Evolutionary conservation across 306 rosid genomes (phyloP).

Genomic region (Pueraria montana): DNA sequence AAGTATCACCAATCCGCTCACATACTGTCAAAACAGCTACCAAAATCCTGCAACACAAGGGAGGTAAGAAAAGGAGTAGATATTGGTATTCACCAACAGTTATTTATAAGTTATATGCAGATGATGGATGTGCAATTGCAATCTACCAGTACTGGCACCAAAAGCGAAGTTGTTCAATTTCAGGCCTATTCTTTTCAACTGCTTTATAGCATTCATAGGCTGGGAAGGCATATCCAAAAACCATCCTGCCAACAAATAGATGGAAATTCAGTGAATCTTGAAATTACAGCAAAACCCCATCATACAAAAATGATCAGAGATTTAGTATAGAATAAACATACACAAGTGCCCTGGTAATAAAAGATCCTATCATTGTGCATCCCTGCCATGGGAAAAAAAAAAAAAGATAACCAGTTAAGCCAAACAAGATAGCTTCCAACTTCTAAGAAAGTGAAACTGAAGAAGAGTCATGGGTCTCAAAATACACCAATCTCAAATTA

Average conservation of each 20-base stretch:
- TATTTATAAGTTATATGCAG: not conserved
- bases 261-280: not conserved
- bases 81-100: not conserved
- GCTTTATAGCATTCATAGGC: slow-evolving; percentile 95
- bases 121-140: not conserved
- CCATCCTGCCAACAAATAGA: slow-evolving; percentile 69
- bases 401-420: slow-evolving; percentile 35
- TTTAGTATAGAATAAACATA: slow-evolving; percentile 54
- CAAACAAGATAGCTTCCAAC: slow-evolving; percentile 37
- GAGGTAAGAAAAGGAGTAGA: slow-evolving; percentile 3
- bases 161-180: slow-evolving; percentile 85
- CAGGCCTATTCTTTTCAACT: slow-evolving; percentile 82
- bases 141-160: slow-evolving; percentile 97
- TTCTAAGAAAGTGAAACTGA: slow-evolving; percentile 27
- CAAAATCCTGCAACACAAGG: slow-evolving; percentile 75
- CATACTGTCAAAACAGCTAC: slow-evolving; percentile 88
- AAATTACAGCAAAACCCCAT: slow-evolving; percentile 8
- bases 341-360: slow-evolving; percentile 87
- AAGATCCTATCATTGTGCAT: slow-evolving; percentile 86
- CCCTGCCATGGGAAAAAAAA: slow-evolving; percentile 55
- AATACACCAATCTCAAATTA: not conserved
- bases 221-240: slow-evolving; percentile 92
- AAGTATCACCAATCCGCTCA: slow-evolving; percentile 84
- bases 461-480: not conserved
- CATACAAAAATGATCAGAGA: slow-evolving; percentile 26